Percentiles rank a stretch among this genome's conserved stretches.
These are phyloP conservation scores for Neurospora pannonica DNA, from an alignment of 495 filamentous ascomycete species.

Conservation along the genomic window DNA sequence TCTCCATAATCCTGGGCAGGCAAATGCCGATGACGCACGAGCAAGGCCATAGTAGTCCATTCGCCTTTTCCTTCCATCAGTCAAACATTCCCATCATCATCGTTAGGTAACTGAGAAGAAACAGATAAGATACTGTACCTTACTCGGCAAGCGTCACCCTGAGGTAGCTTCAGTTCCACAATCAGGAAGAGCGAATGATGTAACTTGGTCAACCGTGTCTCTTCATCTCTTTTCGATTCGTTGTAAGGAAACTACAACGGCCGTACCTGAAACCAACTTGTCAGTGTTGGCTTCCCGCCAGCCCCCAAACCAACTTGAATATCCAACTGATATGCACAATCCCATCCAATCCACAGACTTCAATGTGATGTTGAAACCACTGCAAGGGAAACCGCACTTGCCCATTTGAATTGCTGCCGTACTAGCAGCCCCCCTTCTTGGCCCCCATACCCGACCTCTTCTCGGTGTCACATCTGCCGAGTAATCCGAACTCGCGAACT, in stretches of 20 bases:
- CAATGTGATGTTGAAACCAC: background rate
- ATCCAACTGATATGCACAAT: background rate
- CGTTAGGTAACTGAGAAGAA: background rate
- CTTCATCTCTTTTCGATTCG: background rate
- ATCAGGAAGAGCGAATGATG: background rate
- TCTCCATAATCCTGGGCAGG: background rate
- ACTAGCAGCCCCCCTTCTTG: background rate
- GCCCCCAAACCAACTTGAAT: background rate
- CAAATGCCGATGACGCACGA: background rate
- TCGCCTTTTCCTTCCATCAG: background rate
- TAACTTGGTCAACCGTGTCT: background rate
- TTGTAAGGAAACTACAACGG: background rate
- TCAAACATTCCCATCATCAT: background rate
- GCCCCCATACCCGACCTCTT: background rate
- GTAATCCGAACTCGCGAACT: background rate
- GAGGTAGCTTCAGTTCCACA: background rate
- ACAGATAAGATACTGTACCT: background rate
- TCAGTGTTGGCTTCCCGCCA: background rate
- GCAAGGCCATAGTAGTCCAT: background rate
- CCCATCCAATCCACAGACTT: background rate
- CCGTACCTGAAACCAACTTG: background rate
- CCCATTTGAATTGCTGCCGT: background rate
- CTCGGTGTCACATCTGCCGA: background rate
- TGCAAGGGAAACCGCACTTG: background rate
- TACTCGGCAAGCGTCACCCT: background rate